These are phyloP conservation scores for Jimgerdemannia lactiflua DNA, from an alignment of 192 early-diverging fungal species.

Conservation along the genomic window DNA sequence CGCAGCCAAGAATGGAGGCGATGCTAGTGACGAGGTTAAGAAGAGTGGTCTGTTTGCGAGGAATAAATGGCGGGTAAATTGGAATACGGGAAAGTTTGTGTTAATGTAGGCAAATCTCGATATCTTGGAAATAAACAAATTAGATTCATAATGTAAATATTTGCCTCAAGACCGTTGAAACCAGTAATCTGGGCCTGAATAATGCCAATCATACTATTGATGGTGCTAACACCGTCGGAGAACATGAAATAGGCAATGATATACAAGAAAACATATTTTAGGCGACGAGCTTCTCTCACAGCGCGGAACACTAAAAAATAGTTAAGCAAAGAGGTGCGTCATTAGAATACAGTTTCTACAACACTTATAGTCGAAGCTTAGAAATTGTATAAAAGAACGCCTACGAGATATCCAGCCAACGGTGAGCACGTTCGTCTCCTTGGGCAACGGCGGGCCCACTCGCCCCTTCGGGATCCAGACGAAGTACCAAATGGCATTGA, in stretches of 20 bases:
- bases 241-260: constrained; percentile 70
- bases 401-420: constrained; percentile 26
- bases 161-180: constrained; percentile 19
- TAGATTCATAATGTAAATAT: no score
- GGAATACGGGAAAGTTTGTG: no score
- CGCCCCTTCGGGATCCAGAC: constrained; percentile 20
- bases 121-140: no score
- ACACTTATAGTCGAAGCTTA: no score
- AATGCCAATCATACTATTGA: constrained; percentile 49
- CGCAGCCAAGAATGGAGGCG: constrained; percentile 51
- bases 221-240: constrained; percentile 62
- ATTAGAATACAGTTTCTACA: no score
- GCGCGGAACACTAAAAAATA: constrained; percentile 7
- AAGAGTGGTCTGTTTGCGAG: constrained; percentile 40
- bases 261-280: constrained; percentile 59
- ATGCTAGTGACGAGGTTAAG: constrained; percentile 55
- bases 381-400: no score
- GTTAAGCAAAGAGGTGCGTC: neutral
- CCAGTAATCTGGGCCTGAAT: constrained; percentile 58
- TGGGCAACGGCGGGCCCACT: constrained; percentile 19
- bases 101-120: no score
- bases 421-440: constrained; percentile 16
- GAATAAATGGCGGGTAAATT: no score
- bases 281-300: constrained; percentile 37
- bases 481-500: constrained; percentile 29